Evolutionary conservation across 305 asterid genomes (phyloP).

Genomic region (Fraxinus paxiana): DNA sequence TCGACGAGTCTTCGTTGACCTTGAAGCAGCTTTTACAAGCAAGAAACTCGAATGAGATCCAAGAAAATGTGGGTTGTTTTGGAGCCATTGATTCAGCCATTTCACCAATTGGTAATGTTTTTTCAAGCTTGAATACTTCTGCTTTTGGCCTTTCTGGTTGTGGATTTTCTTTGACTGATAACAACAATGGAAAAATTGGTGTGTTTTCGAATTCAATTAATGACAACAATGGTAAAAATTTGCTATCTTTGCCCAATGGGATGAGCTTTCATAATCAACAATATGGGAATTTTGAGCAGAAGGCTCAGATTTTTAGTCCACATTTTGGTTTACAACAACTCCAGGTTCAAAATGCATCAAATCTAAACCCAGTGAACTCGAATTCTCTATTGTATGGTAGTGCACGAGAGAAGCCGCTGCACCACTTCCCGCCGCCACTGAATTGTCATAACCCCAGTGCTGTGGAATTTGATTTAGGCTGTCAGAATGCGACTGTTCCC

Average conservation of each 20-base stretch:
- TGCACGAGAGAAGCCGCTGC: background rate
- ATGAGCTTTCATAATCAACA: slow-evolving; percentile 18
- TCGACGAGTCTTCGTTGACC: slow-evolving; percentile 29
- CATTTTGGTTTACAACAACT: slow-evolving; percentile 12
- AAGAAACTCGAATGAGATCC: slow-evolving; percentile 22
- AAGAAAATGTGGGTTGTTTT: slow-evolving; percentile 28
- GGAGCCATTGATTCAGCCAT: slow-evolving; percentile 22
- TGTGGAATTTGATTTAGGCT: slow-evolving; percentile 19
- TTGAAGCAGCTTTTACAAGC: slow-evolving; percentile 35
- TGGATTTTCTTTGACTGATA: slow-evolving; percentile 19
- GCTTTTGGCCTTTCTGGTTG: slow-evolving; percentile 27
- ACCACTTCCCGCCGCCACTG: background rate
- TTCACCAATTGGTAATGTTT: slow-evolving; percentile 19
- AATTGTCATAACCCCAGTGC: background rate
- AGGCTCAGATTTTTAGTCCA: slow-evolving; percentile 25
- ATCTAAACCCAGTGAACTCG: background rate
- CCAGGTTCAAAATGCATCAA: background rate
- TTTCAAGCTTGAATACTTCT: slow-evolving; percentile 23
- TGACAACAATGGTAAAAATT: slow-evolving; percentile 8
- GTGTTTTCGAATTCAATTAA: slow-evolving; percentile 5
- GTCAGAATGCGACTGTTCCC: slow-evolving; percentile 24
- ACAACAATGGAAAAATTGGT: slow-evolving; percentile 25
- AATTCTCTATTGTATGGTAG: background rate
- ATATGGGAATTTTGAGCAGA: slow-evolving; percentile 23
- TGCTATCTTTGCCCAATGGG: slow-evolving; percentile 15